Conservation (phyloP, 2,329 filamentous ascomycete species). For the Cladophialophora bantiana region DNA sequence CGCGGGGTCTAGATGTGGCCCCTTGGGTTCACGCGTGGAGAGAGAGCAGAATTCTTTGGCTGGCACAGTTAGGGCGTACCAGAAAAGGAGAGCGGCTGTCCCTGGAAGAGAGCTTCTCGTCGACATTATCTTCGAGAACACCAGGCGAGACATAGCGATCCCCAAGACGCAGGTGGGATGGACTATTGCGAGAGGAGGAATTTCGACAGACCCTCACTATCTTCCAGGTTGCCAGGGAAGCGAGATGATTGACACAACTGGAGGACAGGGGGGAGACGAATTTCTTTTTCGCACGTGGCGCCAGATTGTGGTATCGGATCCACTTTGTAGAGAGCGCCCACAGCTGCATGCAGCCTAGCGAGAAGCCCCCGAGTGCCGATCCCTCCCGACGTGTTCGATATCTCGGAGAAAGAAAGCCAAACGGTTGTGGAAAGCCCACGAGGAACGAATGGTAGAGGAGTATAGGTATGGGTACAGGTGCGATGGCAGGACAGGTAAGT, state of each 20-base stretch:
- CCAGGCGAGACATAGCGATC: background rate
- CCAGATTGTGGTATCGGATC: constrained; percentile 10
- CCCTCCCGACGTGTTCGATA: background rate
- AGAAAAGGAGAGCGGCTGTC: background rate
- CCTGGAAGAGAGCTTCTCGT: background rate
- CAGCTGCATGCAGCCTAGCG: background rate
- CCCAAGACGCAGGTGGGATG: background rate
- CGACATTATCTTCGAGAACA: constrained; percentile 1
- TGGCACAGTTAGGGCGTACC: background rate
- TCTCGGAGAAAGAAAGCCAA: background rate
- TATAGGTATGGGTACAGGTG: no score
- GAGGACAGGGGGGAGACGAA: constrained; percentile 9
- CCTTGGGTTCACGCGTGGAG: background rate
- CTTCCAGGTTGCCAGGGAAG: constrained; percentile 14
- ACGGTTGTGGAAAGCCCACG: background rate
- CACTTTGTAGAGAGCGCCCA: background rate
- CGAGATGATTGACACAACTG: constrained; percentile 14
- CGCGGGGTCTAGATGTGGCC: background rate
- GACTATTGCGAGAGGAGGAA: background rate
- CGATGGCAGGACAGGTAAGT: background rate
- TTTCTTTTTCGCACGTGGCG: constrained; percentile 20
- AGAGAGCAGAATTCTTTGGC: background rate
- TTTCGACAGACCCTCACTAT: background rate
- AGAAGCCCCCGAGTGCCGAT: constrained; percentile 8
- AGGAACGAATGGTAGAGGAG: background rate